Evolutionary conservation across 2,329 filamentous ascomycete genomes (phyloP), one percentile per base, ranked within the genome.

Genomic region (Phaeosphaeria sp.): DNA sequence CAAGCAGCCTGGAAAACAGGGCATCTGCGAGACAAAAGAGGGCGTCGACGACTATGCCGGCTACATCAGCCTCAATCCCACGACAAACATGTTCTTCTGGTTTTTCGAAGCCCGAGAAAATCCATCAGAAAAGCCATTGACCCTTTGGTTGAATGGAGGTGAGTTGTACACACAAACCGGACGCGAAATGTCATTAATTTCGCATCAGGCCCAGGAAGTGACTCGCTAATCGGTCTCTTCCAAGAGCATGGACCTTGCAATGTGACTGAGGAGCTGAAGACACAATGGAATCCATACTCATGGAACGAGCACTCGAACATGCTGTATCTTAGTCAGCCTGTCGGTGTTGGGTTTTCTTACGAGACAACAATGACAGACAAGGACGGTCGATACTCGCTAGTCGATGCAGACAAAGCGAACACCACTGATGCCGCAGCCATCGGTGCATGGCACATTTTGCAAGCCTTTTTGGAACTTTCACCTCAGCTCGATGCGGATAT

Each of bases 211-310:
- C 83, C 83, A 0, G 85, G 85, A 1, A 79, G 76, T 17, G 81
- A 82, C 58, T 84, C 81, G 10, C 75, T 87, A 68, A 83, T 87
- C 57, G 84, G 85, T 1, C 68, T 87, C 2, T 87, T 87, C 59
- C 79, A 85, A 51, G 72, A 71, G 47, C 62, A 67, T 49, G 67
- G 67, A 3, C 67, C 67, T 18, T 69, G 67, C 55, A 68, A 69
- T 36, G 61, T 68, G 7, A 78, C 79, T 18, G 74, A 79, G 46
- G 74, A 74, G 23, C 59, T 71, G 51, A 75, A 71, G 60, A 77
- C 66, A 2, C 70, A 72, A 51, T 64, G 62, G 30, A 79, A 79
- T 30, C 75, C 76, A 0, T 72, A 78, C 53, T 72, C 72, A 2
- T 78, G 77, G 77, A 78, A 78, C 48, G 74, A 77, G 52, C 66